These are phyloP conservation scores for Cladosporium colombiae DNA, from an alignment of 2,329 filamentous ascomycete genomes.

Conservation along the genomic window DNA sequence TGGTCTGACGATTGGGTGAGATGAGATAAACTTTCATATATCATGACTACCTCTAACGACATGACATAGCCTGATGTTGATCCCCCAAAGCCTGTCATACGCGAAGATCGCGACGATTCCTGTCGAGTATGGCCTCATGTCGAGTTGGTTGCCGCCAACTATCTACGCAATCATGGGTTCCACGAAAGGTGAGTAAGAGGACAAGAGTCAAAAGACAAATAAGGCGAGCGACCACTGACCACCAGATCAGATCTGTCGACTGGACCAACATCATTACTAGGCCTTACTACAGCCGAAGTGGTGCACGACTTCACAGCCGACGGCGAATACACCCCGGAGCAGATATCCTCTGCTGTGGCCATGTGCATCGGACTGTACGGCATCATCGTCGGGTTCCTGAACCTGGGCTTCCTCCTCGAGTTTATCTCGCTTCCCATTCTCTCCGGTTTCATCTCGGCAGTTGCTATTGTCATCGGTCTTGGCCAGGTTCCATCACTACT, in stretches of 20 bases:
- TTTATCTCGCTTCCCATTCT: conserved; percentile 67
- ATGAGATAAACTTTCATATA: conserved; percentile 37
- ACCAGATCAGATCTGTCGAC: conserved; percentile 56
- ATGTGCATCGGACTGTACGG: conserved; percentile 65
- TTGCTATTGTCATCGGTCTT: conserved; percentile 62
- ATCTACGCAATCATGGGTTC: conserved; percentile 63
- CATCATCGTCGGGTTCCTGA: conserved; percentile 60
- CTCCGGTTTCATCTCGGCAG: conserved; percentile 66
- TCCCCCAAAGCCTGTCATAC: conserved; percentile 63
- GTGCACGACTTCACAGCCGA: conserved; percentile 55
- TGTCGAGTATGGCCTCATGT: conserved; percentile 61
- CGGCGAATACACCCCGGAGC: conserved; percentile 50
- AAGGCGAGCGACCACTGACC: conserved; percentile 6
- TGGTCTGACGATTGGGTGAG: conserved; percentile 60
- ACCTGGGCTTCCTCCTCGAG: conserved; percentile 65
- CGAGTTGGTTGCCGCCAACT: conserved; percentile 59
- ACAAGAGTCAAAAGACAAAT: background rate
- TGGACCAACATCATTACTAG: conserved; percentile 65
- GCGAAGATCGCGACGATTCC: conserved; percentile 64
- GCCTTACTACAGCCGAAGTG: conserved; percentile 63
- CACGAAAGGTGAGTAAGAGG: conserved; percentile 54
- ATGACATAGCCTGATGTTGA: conserved; percentile 42
- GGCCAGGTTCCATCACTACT: conserved; percentile 65
- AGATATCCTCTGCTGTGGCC: conserved; percentile 62
- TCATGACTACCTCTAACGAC: background rate